Evolutionary conservation across 2,329 filamentous ascomycete genomes (phyloP).

Genomic region (Colletotrichum godetiae): DNA sequence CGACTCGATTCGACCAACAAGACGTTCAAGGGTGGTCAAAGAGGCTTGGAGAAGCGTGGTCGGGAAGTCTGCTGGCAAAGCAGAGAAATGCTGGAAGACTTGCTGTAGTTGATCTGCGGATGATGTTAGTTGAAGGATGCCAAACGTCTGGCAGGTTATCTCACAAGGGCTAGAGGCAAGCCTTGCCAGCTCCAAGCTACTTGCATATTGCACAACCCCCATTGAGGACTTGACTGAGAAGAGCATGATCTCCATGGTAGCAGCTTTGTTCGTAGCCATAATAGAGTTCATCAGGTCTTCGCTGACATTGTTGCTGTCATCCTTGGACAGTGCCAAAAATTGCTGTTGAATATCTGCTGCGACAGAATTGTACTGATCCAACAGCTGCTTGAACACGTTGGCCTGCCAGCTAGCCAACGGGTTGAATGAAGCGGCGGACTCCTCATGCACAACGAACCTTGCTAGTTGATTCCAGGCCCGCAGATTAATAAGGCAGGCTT

Average conservation of each 20-base stretch:
- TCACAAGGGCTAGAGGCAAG: slow-evolving; percentile 60
- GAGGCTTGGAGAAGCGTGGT: slow-evolving; percentile 59
- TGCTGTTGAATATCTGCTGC: slow-evolving; percentile 68
- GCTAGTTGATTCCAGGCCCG: slow-evolving; percentile 73
- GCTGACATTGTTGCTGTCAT: slow-evolving; percentile 55
- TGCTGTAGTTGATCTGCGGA: slow-evolving; percentile 59
- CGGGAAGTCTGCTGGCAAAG: slow-evolving; percentile 55
- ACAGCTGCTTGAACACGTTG: slow-evolving; percentile 65
- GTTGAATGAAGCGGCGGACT: slow-evolving; percentile 61
- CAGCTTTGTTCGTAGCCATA: slow-evolving; percentile 62
- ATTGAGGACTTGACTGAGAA: slow-evolving; percentile 60
- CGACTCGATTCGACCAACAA: slow-evolving; percentile 56
- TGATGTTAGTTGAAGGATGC: slow-evolving; percentile 33
- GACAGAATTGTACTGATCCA: slow-evolving; percentile 68
- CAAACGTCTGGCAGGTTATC: slow-evolving; percentile 19
- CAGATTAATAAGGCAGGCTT: slow-evolving; percentile 73
- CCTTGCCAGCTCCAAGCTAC: slow-evolving; percentile 58
- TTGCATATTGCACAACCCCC: slow-evolving; percentile 60
- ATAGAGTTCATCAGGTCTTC: slow-evolving; percentile 60
- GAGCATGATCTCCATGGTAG: slow-evolving; percentile 64
- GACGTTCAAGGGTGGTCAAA: slow-evolving; percentile 59
- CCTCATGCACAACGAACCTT: slow-evolving; percentile 60
- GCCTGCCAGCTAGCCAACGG: slow-evolving; percentile 62
- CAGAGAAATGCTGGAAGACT: slow-evolving; percentile 61
- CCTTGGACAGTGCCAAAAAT: slow-evolving; percentile 59